A percentile compares a stretch with the other conserved stretches of the same genome.
These are phyloP conservation scores for Alternaria ventricosa DNA, from an alignment of 2,329 filamentous ascomycete species.

Conservation along the genomic window DNA sequence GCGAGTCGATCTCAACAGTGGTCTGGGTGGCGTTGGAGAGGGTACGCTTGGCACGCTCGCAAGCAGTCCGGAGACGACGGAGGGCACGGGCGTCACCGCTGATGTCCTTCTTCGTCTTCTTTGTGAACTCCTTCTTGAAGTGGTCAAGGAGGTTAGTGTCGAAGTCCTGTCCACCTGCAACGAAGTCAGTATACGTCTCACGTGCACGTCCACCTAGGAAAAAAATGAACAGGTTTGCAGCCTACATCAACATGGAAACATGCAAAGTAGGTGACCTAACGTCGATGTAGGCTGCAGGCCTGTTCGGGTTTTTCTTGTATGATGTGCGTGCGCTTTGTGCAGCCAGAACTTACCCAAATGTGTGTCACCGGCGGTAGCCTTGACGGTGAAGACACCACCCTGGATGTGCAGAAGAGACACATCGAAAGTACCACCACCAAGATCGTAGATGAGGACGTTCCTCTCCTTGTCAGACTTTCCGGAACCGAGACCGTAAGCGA, in stretches of 20 bases:
- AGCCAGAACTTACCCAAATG: constrained; percentile 73
- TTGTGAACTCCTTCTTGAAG: constrained; percentile 93
- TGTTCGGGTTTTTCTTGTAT: no score
- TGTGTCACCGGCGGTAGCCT: constrained; percentile 96
- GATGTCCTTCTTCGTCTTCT: constrained; percentile 72
- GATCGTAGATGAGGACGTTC: constrained; percentile 99
- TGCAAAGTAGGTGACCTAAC: no score
- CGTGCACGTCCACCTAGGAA: neutral
- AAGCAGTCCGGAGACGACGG: constrained; percentile 93
- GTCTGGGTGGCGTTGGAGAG: constrained; percentile 97
- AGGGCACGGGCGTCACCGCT: constrained; percentile 88
- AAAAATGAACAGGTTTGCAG: no score
- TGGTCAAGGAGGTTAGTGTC: constrained; percentile 94
- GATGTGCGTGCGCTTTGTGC: neutral
- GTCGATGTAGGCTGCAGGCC: no score
- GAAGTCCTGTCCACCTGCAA: constrained; percentile 75
- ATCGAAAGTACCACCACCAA: constrained; percentile 99
- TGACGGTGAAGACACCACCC: constrained; percentile 98
- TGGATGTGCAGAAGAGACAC: constrained; percentile 98
- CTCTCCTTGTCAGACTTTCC: constrained; percentile 98
- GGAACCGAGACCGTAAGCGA: constrained; percentile 95
- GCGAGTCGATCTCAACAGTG: constrained; percentile 97
- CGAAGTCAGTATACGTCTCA: neutral
- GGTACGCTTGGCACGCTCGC: constrained; percentile 99
- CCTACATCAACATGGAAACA: no score